phyloP scores from a whole-genome alignment of 495 filamentous ascomycete genomes.

The Trichoderma parareesei region DNA sequence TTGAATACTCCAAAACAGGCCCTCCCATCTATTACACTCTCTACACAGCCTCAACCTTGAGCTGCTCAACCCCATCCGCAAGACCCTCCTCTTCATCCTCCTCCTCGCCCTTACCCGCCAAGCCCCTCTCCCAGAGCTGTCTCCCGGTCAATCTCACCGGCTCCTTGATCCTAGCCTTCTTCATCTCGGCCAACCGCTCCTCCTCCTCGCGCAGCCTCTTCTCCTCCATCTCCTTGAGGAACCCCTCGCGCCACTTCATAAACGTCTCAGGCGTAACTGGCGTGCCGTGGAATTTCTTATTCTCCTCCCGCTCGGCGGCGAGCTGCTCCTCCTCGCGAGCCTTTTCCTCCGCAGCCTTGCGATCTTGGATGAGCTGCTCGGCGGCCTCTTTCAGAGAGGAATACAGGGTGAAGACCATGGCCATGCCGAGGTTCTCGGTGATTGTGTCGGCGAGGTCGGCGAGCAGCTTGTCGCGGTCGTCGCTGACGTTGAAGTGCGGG shows the following conservation, averaged over 20 bases:
- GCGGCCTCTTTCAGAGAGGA: constrained; percentile 80
- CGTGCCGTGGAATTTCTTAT: constrained; percentile 91
- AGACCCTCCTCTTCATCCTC: constrained; percentile 36
- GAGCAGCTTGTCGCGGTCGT: constrained; percentile 66
- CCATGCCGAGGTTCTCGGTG: constrained; percentile 87
- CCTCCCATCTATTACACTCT: neutral
- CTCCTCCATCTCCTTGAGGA: constrained; percentile 71
- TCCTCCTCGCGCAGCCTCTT: constrained; percentile 51
- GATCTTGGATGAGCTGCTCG: constrained; percentile 66
- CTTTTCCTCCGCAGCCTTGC: constrained; percentile 51
- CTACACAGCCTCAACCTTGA: constrained; percentile 46
- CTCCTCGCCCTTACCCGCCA: constrained; percentile 67
- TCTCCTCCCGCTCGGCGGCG: constrained; percentile 82
- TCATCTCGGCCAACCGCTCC: constrained; percentile 66
- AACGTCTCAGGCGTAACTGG: constrained; percentile 79
- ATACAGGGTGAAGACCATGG: constrained; percentile 94
- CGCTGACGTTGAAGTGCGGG: constrained; percentile 44
- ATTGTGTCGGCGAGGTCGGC: constrained; percentile 59
- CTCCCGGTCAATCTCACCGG: constrained; percentile 61
- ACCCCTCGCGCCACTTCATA: constrained; percentile 69
- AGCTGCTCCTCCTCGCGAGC: constrained; percentile 56
- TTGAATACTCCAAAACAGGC: neutral
- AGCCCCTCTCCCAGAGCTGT: constrained; percentile 77
- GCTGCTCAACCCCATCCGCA: constrained; percentile 53
- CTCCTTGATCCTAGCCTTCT: constrained; percentile 63